Conservation (phyloP, 2,329 filamentous ascomycete species). For the Claviceps quebecensis region DNA sequence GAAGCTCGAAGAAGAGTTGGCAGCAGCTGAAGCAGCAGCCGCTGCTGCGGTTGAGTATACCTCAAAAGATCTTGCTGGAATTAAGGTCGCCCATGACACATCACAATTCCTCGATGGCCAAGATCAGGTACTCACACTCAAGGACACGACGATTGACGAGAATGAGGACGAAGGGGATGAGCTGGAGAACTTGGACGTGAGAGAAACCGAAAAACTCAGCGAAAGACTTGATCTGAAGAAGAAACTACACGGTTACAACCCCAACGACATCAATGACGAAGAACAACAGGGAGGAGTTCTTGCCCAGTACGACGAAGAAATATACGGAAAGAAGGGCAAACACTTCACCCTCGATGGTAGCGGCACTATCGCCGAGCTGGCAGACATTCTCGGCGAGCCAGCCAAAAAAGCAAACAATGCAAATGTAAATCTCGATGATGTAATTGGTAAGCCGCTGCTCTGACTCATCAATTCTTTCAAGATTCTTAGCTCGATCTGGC, state of each 20-base stretch:
- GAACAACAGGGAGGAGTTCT: slow-evolving; percentile 55
- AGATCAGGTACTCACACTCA: slow-evolving; percentile 87
- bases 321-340: slow-evolving; percentile 78
- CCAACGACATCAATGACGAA: slow-evolving; percentile 51
- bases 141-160: slow-evolving; percentile 74
- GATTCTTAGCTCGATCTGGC: background rate
- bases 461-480: background rate
- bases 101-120: slow-evolving; percentile 67
- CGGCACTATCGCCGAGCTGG: slow-evolving; percentile 53
- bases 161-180: slow-evolving; percentile 83
- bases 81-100: slow-evolving; percentile 83
- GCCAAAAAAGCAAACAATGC: slow-evolving; percentile 48
- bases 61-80: slow-evolving; percentile 70
- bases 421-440: slow-evolving; percentile 68
- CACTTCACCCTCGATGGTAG: slow-evolving; percentile 73
- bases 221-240: slow-evolving; percentile 80
- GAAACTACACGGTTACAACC: slow-evolving; percentile 79
- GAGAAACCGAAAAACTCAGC: slow-evolving; percentile 56
- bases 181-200: slow-evolving; percentile 61
- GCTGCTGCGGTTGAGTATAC: slow-evolving; percentile 59
- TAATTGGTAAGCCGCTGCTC: slow-evolving; percentile 31
- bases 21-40: slow-evolving; percentile 55
- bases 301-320: slow-evolving; percentile 91
- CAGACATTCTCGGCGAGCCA: slow-evolving; percentile 39
- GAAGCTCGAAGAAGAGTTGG: slow-evolving; percentile 60